Evolutionary conservation across 2,329 filamentous ascomycete species (phyloP).

Genomic region (Coccinonectria pachysandricola): DNA sequence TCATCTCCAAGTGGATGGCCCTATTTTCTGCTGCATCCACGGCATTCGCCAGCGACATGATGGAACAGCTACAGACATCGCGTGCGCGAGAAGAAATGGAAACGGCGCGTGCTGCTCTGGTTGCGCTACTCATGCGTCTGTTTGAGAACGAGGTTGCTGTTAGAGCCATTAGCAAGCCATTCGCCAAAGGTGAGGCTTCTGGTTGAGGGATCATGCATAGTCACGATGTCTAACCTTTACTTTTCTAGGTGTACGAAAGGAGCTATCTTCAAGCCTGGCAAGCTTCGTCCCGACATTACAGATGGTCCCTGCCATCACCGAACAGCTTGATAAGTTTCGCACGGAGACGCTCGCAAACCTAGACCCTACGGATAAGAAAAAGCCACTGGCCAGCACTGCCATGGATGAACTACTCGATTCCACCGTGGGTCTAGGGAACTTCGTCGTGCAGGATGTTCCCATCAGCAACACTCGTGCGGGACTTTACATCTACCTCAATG

Average conservation of each 20-base stretch:
- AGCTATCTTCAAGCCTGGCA: conserved; percentile 39
- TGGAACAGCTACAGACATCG: conserved; percentile 33
- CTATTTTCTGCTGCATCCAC: conserved; percentile 43
- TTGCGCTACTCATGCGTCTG: conserved; percentile 51
- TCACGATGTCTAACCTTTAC: too few species aligned
- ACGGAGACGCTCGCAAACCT: conserved; percentile 44
- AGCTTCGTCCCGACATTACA: conserved; percentile 49
- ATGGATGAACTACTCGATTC: conserved; percentile 50
- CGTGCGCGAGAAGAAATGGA: conserved; percentile 48
- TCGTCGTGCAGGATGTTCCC: conserved; percentile 53
- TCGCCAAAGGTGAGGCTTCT: conserved; percentile 37
- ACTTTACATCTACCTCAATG: conserved; percentile 76
- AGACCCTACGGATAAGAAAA: conserved; percentile 45
- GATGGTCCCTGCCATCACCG: conserved; percentile 41
- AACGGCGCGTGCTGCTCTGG: conserved; percentile 50
- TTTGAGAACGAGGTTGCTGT: conserved; percentile 50
- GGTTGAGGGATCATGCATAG: background rate
- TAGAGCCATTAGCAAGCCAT: conserved; percentile 39
- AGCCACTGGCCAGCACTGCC: conserved; percentile 34
- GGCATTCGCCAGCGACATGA: conserved; percentile 37
- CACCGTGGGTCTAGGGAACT: conserved; percentile 43
- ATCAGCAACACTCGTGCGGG: conserved; percentile 68
- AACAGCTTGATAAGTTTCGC: conserved; percentile 46
- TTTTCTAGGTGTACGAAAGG: conserved; percentile 35
- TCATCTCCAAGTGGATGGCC: conserved; percentile 49